Evolutionary conservation across 306 rosid species (phyloP).

Genomic region (Hippophae rhamnoides): DNA sequence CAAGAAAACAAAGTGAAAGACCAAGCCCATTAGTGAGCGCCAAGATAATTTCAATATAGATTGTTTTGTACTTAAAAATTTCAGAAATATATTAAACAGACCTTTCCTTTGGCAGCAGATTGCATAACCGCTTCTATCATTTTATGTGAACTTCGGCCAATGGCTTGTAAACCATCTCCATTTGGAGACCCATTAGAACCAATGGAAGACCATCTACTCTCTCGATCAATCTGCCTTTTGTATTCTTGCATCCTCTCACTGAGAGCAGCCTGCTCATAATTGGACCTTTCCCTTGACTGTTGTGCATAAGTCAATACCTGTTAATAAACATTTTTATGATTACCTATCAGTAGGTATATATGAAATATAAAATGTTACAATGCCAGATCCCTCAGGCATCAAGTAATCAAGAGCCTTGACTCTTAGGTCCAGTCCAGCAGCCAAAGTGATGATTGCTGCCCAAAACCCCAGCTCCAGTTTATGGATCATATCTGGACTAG

Average conservation of each 20-base stretch:
- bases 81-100: conserved; percentile 19
- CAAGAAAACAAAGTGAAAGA: conserved; percentile 5
- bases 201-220: conserved; percentile 86
- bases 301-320: conserved; percentile 98
- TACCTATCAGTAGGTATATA: background rate
- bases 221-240: conserved; percentile 92
- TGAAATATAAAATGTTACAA: background rate
- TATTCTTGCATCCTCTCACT: conserved; percentile 97
- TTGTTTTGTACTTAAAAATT: conserved; percentile 3
- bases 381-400: background rate
- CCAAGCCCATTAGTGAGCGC: conserved; percentile 6
- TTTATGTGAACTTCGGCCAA: conserved; percentile 99
- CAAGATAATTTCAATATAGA: conserved; percentile 4
- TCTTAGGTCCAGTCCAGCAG: too few relatives aligned
- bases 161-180: conserved; percentile 98
- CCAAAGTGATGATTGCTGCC: too few relatives aligned
- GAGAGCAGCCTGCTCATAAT: conserved; percentile 99
- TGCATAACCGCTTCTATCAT: conserved; percentile 99
- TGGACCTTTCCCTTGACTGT: conserved; percentile 95
- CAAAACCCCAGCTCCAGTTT: too few relatives aligned
- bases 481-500: too few relatives aligned
- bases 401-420: conserved; percentile 1
- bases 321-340: conserved; percentile 25
- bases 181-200: conserved; percentile 95
- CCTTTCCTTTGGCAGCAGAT: conserved; percentile 99